Evolutionary conservation across 768 basidiomycete genomes (phyloP), one percentile per base, ranked within the genome.

Genomic region (Omphalotus guepiniiformis): DNA sequence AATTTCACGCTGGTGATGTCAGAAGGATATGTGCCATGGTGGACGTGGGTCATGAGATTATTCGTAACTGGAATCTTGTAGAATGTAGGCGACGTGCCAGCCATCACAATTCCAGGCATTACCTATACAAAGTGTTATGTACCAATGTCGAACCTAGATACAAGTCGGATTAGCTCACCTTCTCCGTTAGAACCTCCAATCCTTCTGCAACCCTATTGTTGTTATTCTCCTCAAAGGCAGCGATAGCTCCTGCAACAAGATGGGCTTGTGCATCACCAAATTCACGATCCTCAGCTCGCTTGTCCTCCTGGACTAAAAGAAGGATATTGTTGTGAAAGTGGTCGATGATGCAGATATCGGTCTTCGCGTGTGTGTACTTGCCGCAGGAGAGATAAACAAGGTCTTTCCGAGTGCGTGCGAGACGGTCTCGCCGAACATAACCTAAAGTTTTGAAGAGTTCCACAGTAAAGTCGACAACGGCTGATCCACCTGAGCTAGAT

Each of bases 261-360:
- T 46, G 25, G 9, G 48, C 44, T 16, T 46, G 45, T 9, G 48
- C 44, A 47, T 48, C 27, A 43, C 8, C 39, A 16, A 9, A 7
- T 16, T 48, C 27, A 22, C n/a, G 13, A 16, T 39, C 28, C 18
- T 42, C 21, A 16, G 19, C 7, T 13, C n/a, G n/a, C 29, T 51
- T 52, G 21, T 52, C 49, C 28, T 53, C 51, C 23, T 52, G 52
- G 3, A 52, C 40, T 16, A 52, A 28, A 6, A 53, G 43, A 27
- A 45, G 6, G 42, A 19, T 15, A 12, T 30, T 11, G 7, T 18
- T 19, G 12, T 45, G 6, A 39, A 13, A 6, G 9, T 11, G 15
- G 15, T 47, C 35, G 12, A 44, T 22, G 16, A 55, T 21, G 42
- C 53, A 55, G 12, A 55, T 41, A 37, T 55, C 54, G 2, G 53